Percentiles rank a stretch among this genome's conserved stretches.
Evolutionary conservation across 108 stramenopile species (phyloP).

Genomic region (Aureococcus anophagefferens): DNA sequence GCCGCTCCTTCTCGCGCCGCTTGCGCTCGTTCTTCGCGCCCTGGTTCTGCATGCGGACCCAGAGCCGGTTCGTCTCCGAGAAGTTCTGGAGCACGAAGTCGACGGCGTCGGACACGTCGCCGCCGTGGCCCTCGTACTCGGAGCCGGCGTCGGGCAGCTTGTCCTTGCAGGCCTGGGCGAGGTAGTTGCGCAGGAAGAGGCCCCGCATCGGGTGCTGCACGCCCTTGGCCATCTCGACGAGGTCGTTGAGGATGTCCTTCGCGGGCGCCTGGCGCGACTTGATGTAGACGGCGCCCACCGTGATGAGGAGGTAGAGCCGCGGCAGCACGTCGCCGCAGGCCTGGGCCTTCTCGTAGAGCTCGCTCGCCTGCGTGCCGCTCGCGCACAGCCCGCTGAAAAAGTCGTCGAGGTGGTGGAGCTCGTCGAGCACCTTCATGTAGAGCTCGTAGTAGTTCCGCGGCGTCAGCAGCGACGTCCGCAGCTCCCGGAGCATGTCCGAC

Average conservation of each 20-base stretch:
- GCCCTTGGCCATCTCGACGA: conserved; percentile 88
- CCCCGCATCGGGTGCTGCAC: conserved; percentile 97
- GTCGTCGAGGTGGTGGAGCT: conserved; percentile 82
- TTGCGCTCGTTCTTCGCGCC: conserved; percentile 63
- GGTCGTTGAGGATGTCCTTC: conserved; percentile 78
- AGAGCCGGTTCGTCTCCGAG: conserved; percentile 91
- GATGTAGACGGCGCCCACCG: conserved; percentile 86
- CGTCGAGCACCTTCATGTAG: conserved; percentile 88
- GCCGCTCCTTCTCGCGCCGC: conserved; percentile 85
- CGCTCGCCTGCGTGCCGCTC: conserved; percentile 57
- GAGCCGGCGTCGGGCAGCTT: conserved; percentile 76
- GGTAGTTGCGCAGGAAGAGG: conserved; percentile 91
- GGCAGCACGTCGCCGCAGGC: conserved; percentile 86
- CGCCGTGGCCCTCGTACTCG: conserved; percentile 38
- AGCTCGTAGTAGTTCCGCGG: conserved; percentile 98
- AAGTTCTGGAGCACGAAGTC: conserved; percentile 89
- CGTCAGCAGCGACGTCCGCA: conserved; percentile 60
- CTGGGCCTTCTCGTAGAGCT: conserved; percentile 85
- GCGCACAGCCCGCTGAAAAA: conserved; percentile 57
- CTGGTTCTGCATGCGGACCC: conserved; percentile 88
- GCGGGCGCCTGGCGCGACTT: conserved; percentile 56
- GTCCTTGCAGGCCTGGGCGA: conserved; percentile 74
- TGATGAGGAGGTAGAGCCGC: conserved; percentile 92
- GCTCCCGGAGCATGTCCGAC: conserved; percentile 78
- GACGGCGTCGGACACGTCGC: conserved; percentile 71